Evolutionary conservation across 2,329 filamentous ascomycete genomes (phyloP).

Genomic region (Leptodontidium sp.): DNA sequence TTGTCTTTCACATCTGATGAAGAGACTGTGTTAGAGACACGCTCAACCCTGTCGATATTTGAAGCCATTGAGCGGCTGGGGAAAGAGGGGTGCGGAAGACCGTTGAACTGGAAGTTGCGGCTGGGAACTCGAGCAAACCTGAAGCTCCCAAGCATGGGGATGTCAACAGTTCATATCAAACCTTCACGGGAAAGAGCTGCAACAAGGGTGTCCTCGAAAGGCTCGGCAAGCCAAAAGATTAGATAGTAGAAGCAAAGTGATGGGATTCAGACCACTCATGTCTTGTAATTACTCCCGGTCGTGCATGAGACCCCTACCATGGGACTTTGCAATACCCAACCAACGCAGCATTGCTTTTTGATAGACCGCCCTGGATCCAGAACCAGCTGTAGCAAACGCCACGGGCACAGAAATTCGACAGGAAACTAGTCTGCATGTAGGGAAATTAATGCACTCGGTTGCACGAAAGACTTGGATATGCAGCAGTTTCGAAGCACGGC

Average conservation of each 20-base stretch:
- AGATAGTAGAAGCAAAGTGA: conserved; percentile 18
- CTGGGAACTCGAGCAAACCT: not conserved
- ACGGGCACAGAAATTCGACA: not conserved
- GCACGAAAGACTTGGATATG: not conserved
- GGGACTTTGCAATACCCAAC: conserved; percentile 13
- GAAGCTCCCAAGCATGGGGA: not conserved
- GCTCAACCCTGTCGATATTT: conserved; percentile 12
- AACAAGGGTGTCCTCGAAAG: not conserved
- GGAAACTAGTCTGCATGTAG: conserved; percentile 8
- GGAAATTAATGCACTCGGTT: conserved; percentile 1
- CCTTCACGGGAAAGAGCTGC: not conserved
- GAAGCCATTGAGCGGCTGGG: conserved; percentile 5
- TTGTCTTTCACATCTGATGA: conserved; percentile 11
- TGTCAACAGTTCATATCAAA: conserved; percentile 9
- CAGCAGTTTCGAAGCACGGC: not conserved
- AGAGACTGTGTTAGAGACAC: not conserved
- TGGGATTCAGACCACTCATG: conserved; percentile 17
- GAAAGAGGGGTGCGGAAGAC: not conserved
- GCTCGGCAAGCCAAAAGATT: conserved; percentile 14
- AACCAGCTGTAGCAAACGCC: not conserved
- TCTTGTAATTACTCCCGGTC: conserved; percentile 8
- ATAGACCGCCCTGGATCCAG: conserved; percentile 4
- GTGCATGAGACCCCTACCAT: conserved; percentile 19
- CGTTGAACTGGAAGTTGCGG: not conserved
- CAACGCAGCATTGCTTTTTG: not conserved